A percentile compares a stretch with the other conserved stretches of the same genome.
These are phyloP conservation scores for Erucastrum elatum DNA, from an alignment of 345 rosid genomes.

Conservation along the genomic window DNA sequence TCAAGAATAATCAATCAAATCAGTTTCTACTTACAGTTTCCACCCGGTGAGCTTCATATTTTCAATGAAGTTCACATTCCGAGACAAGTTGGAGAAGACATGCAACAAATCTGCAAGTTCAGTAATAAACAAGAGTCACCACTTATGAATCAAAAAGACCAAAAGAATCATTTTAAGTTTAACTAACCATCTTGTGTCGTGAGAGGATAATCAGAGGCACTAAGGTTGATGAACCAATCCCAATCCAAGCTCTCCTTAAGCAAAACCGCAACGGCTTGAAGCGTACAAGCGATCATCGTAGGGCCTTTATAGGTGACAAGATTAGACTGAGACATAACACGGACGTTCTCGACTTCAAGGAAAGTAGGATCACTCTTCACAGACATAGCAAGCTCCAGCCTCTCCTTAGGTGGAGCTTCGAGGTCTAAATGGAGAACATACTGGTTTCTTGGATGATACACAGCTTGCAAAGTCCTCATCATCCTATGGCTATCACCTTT, in stretches of 20 bases:
- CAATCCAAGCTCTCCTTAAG: conserved; percentile 74
- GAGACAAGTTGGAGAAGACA: conserved; percentile 57
- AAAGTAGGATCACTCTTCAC: conserved; percentile 55
- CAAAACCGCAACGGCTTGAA: conserved; percentile 81
- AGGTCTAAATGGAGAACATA: conserved; percentile 77
- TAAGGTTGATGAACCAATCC: conserved; percentile 95
- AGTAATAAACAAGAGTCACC: background rate
- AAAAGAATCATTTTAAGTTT: too few relatives aligned
- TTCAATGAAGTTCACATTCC: conserved; percentile 72
- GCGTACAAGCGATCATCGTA: conserved; percentile 91
- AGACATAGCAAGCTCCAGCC: conserved; percentile 65
- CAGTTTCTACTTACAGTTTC: conserved; percentile 80
- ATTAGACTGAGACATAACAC: conserved; percentile 69
- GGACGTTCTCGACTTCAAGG: conserved; percentile 63
- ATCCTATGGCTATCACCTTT: conserved; percentile 70
- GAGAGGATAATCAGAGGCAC: conserved; percentile 92
- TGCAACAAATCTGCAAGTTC: conserved; percentile 63
- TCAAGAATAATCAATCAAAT: too few relatives aligned
- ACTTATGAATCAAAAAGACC: background rate
- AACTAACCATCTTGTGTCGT: conserved; percentile 85
- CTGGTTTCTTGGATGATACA: conserved; percentile 92
- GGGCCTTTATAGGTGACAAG: conserved; percentile 88
- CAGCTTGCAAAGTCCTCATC: conserved; percentile 68
- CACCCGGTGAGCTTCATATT: conserved; percentile 87
- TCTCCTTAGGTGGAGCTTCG: conserved; percentile 74